These are phyloP conservation scores for Solanum pinnatisectum DNA, from an alignment of 257 asterid species.

Conservation along the genomic window DNA sequence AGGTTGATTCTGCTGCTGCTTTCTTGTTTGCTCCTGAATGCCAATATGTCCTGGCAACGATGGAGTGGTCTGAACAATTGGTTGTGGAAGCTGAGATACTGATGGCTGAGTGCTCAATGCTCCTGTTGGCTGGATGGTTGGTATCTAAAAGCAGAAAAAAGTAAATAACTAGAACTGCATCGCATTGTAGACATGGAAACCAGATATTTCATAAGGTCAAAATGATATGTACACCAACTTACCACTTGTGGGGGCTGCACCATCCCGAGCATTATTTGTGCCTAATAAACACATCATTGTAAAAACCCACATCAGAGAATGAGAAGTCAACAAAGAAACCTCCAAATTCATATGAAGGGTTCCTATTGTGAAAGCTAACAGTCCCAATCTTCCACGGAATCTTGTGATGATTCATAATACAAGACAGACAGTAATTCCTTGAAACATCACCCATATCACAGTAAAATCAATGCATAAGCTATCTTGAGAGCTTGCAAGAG, in stretches of 20 bases:
- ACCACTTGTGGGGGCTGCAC: conserved; percentile 78
- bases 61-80: conserved; percentile 38
- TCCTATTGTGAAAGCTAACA: neutral
- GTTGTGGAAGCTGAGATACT: conserved; percentile 32
- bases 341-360: neutral
- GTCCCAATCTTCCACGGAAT: neutral
- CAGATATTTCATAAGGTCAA: neutral
- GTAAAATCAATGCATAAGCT: neutral
- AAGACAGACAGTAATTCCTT: neutral
- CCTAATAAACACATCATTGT: conserved; percentile 32
- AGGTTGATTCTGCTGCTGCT: conserved; percentile 50
- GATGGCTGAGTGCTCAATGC: conserved; percentile 49
- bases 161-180: neutral
- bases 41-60: conserved; percentile 37
- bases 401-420: neutral
- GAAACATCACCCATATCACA: neutral
- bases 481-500: neutral
- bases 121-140: conserved; percentile 38
- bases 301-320: conserved; percentile 8
- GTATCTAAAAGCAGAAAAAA: conserved; percentile 25
- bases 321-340: neutral
- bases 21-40: conserved; percentile 51
- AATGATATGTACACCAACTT: conserved; percentile 10
- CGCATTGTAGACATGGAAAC: conserved; percentile 4
- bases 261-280: conserved; percentile 98